Evolutionary conservation across 495 filamentous ascomycete species (phyloP).

Genomic region (Poronia punctata): DNA sequence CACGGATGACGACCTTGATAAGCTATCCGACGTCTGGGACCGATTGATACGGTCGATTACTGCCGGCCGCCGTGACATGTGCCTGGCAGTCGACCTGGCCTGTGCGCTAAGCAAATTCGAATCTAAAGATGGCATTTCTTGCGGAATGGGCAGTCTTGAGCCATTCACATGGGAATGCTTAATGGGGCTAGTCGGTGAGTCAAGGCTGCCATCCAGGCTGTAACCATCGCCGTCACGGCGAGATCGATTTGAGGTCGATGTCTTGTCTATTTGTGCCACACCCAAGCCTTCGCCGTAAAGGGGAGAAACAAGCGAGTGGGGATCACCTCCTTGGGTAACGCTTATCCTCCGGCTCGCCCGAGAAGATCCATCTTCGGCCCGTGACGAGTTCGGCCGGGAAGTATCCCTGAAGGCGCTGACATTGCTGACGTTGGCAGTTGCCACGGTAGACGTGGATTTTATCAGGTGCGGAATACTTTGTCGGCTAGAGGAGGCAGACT

Average conservation of each 20-base stretch:
- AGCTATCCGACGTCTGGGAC: conserved; percentile 30
- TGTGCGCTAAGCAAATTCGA: conserved; percentile 16
- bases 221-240: conserved; percentile 32
- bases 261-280: conserved; percentile 29
- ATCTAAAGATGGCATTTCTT: conserved; percentile 18
- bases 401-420: conserved; percentile 49
- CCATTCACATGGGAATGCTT: conserved; percentile 28
- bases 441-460: conserved; percentile 36
- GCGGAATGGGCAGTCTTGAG: conserved; percentile 8
- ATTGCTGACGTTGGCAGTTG: conserved; percentile 52
- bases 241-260: conserved; percentile 21
- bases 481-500: conserved; percentile 42
- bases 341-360: conserved; percentile 26
- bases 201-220: conserved; percentile 33
- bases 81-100: conserved; percentile 15
- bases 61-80: conserved; percentile 30
- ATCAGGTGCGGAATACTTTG: conserved; percentile 44
- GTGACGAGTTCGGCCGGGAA: conserved; percentile 30
- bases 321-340: conserved; percentile 29
- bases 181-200: conserved; percentile 35
- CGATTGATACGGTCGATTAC: conserved; percentile 48
- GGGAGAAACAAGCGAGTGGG: conserved; percentile 27
- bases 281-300: conserved; percentile 28
- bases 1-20: conserved; percentile 58
- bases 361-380: conserved; percentile 28